Base-by-base conservation (phyloP, 306 rosid genomes). In the Amphicarpaea edgeworthii region DNA sequence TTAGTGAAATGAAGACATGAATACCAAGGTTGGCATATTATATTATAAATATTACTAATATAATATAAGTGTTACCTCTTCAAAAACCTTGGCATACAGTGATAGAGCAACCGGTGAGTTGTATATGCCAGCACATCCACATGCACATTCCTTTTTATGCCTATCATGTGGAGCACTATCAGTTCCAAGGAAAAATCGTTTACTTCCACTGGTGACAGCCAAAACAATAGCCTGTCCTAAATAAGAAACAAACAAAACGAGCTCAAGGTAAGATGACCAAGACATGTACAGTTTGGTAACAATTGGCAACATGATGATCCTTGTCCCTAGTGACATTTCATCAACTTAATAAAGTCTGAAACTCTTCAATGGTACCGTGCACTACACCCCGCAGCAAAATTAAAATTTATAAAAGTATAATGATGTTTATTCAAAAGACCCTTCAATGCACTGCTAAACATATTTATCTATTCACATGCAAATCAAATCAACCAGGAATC, bases 121-220 rank as follows among this genome's bases (percentile, higher is more conserved):
- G 89, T 81, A 91, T 83, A 91, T 86, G 78, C 98, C 98, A 58
- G 97, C 96, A 85, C 98, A 90, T 21, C 98, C 96, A 79, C 98
- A 94, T 26, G 93, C 0, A 70, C 86, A 66, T 81, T 94, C 98
- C 82, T 94, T 93, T 14, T 72, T 90, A 62, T 41, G 89, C 78
- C 84, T 88, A 77, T 94, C 98, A 75, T 91, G 98, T 46, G 98
- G 98, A 75, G 97, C 98, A 49, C 97, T 94, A 79, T 94, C 97
- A 46, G 96, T 90, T 79, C 98, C 98, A 30, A 94, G 91, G 84
- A 94, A 94, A 79, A 90, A 94, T 73, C 79, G 80, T 78, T 84
- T 94, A 66, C 90, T 90, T 85, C 97, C 97, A 65, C 94, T 86
- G 1, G 91, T 91, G 24, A 94, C 92, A 75, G 96, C 96, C 7